A percentile compares a stretch with the other conserved stretches of the same genome.
These are phyloP conservation scores for Suaeda aralocaspica DNA, from an alignment of 148 eudicot genomes.

Conservation along the genomic window DNA sequence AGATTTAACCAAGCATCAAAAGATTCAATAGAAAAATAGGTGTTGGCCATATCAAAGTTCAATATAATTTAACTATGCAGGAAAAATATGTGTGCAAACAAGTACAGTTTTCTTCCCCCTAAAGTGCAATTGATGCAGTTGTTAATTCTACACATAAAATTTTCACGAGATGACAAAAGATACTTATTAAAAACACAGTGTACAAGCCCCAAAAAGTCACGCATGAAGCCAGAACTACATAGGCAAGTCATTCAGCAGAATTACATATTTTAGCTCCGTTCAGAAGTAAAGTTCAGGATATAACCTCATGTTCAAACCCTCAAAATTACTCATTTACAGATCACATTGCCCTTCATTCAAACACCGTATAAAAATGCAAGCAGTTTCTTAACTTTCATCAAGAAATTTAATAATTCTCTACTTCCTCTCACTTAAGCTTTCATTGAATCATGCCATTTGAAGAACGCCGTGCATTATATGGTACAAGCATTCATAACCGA, in stretches of 20 bases:
- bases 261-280: neutral
- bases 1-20: neutral
- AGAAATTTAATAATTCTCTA: neutral
- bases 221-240: too few species aligned
- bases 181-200: neutral
- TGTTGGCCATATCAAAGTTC: neutral
- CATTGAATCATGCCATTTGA: neutral
- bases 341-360: too few species aligned
- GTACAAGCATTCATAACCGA: neutral
- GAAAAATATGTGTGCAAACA: neutral
- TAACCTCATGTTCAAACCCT: too few species aligned
- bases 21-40: neutral
- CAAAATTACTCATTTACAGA: too few species aligned
- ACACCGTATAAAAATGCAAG: neutral
- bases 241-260: neutral
- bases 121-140: neutral
- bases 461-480: neutral
- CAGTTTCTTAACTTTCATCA: neutral
- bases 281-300: neutral
- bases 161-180: neutral
- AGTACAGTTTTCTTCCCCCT: neutral
- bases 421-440: neutral
- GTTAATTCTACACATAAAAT: neutral
- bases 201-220: neutral
- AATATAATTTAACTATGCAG: neutral